phyloP scores from a whole-genome alignment of 2,329 filamentous ascomycete species.

The Sporothrix phasma region DNA sequence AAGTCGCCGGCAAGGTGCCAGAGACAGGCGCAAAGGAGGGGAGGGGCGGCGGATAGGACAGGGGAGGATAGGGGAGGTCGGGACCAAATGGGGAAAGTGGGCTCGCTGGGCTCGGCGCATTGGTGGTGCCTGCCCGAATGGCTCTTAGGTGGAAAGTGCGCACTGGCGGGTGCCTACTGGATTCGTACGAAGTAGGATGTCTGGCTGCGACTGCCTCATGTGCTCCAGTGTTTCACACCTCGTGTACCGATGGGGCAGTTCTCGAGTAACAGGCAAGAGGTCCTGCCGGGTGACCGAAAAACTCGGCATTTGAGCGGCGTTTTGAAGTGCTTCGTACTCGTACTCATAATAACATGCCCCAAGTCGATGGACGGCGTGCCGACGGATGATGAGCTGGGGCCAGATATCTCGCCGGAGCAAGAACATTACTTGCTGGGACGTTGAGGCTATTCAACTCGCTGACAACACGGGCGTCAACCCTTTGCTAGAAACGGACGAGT shows the following conservation, averaged over 20 bases:
- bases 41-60: neutral
- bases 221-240: neutral
- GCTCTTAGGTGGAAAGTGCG: neutral
- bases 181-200: neutral
- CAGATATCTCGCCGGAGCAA: neutral
- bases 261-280: neutral
- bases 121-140: neutral
- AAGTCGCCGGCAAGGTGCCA: neutral
- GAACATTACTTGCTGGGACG: neutral
- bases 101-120: neutral
- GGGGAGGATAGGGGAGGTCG: neutral
- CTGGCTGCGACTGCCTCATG: neutral
- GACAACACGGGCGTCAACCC: too few relatives aligned
- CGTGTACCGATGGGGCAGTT: neutral
- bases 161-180: neutral
- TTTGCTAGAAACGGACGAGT: neutral
- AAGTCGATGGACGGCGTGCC: slow-evolving; percentile 1
- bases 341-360: too few relatives aligned
- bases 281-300: neutral
- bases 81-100: slow-evolving; percentile 7
- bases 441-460: too few relatives aligned
- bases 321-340: neutral
- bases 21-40: slow-evolving; percentile 8
- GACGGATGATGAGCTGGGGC: neutral
- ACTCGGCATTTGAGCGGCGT: neutral